Base-by-base conservation (phyloP, 1,139 yeast genomes). In the Yamadazyma atlantica region DNA sequence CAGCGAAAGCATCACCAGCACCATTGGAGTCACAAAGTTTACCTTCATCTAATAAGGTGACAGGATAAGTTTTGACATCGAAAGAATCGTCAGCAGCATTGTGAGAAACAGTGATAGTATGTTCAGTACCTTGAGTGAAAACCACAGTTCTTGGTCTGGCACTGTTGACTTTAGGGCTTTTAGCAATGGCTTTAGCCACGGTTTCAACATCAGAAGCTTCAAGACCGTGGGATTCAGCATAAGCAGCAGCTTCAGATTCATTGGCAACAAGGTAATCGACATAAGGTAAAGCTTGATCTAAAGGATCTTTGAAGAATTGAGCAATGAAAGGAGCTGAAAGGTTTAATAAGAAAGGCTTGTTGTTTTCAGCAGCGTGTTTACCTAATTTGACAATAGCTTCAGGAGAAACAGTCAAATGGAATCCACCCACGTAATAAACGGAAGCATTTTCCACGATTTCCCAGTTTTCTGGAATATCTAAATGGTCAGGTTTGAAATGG, bases 1-100 rank as follows among this genome's bases (percentile, higher is more conserved):
- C 95, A 43, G 97, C 98, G 60, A 92, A 92, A 17, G 98, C 97
- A 62, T 92, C 99, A 64, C 98, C 99, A 33, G 98, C 98, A 73
- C 98, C 98, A 69, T 92, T 92, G 60, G 97, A 87, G 70, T 92
- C 99, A 41, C 76, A 82, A 48, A 92, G 77, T 64, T 84, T 73
- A 36, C 74, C 67, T 33, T 78, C 57, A 33, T 78, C 84, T 57
- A 92, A 75, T 45, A 82, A 77, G 53, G 79, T 83, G 39, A 92
- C 96, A 37, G 85, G 74, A 73, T 65, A 80, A 53, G 71, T 69
- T 49, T 75, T 63, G 45, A 76, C 67, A 16, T 60, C 64, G 53
- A 62, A 75, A 32, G 73, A 58, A 42, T 75, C 76, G 34, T 74
- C 58, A 26, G 62, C 63, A 38, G 66, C 62, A 46, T 77, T 72